Percentiles rank a stretch among this genome's conserved stretches.
These are phyloP conservation scores for Collybia nuda DNA, from an alignment of 768 basidiomycete species.

Conservation along the genomic window DNA sequence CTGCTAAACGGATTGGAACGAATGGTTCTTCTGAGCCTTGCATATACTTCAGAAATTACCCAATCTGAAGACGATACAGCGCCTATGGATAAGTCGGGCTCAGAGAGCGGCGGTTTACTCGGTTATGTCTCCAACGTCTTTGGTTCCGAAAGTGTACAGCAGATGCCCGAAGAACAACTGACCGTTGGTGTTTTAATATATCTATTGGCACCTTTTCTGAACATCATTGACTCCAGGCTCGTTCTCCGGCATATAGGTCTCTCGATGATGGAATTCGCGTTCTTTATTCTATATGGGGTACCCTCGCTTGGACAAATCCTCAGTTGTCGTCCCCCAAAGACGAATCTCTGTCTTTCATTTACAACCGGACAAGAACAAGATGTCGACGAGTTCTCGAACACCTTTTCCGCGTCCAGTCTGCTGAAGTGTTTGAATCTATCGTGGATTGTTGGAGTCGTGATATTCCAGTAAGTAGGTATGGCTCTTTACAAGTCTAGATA, in stretches of 20 bases:
- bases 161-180: conserved; percentile 51
- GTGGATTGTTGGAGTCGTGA: conserved; percentile 81
- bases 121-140: conserved; percentile 94
- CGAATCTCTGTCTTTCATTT: conserved; percentile 69
- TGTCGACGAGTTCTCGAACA: conserved; percentile 82
- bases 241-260: conserved; percentile 73
- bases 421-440: conserved; percentile 82
- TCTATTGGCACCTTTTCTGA: conserved; percentile 2
- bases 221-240: conserved; percentile 42
- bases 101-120: conserved; percentile 68
- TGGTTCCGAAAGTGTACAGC: conserved; percentile 59
- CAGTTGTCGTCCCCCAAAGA: conserved; percentile 52
- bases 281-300: conserved; percentile 74
- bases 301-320: conserved; percentile 49
- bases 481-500: not conserved
- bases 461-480: conserved; percentile 37
- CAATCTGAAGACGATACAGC: conserved; percentile 57
- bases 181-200: conserved; percentile 40
- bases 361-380: conserved; percentile 62
- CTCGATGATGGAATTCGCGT: conserved; percentile 82
- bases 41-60: conserved; percentile 49
- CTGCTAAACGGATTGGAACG: conserved; percentile 84
- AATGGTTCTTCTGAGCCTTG: conserved; percentile 70
- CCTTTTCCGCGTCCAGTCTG: conserved; percentile 76
- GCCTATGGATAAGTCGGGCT: conserved; percentile 47